Evolutionary conservation across 208 protist species (phyloP), one percentile per base, ranked within the genome.

Genomic region (Chromosphaera perkinsii): DNA sequence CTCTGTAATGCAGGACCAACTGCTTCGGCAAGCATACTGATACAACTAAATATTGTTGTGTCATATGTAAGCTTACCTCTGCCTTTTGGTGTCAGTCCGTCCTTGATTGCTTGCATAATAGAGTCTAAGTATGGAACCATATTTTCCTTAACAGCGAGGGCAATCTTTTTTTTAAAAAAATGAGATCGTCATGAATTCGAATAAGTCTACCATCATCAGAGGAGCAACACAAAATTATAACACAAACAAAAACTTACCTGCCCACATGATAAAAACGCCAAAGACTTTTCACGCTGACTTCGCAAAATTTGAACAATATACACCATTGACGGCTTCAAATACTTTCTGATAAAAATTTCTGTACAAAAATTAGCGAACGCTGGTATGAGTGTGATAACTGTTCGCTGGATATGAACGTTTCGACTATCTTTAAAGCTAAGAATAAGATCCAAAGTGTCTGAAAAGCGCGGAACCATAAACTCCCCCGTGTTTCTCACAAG

Each of bases 331-430:
- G 70, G 56, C 45, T 72, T 57, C 7, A 77, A 45, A 45, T 45
- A 17, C 39, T n/a, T 17, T 45, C 39, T 45, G 48, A 55, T 42
- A n/a, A n/a, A n/a, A n/a, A n/a, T n/a, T n/a, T n/a, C n/a, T n/a
- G n/a, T n/a, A n/a, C n/a, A 22, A 45, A 82, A 86, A 7, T 40
- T 29, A 3, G 82, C 81, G 17, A 88, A 66, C 10, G 48, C 26
- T 36, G 84, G 83, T 12, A 85, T 12, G 10, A 81, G 47, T 12
- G 20, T 12, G 3, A 79, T 76, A 37, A 85, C 79, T 9, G 76
- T 78, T n/a, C 72, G 66, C 36, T 66, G 77, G 17, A 86, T 58
- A 17, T 81, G 51, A 48, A 76, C 66, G 22, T 78, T 64, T 27
- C 45, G 20, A 39, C 76, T 52, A 27, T 84, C 69, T n/a, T 55